Evolutionary conservation across 2,329 filamentous ascomycete genomes (phyloP).

Genomic region (Chalaropsis thielavioides): DNA sequence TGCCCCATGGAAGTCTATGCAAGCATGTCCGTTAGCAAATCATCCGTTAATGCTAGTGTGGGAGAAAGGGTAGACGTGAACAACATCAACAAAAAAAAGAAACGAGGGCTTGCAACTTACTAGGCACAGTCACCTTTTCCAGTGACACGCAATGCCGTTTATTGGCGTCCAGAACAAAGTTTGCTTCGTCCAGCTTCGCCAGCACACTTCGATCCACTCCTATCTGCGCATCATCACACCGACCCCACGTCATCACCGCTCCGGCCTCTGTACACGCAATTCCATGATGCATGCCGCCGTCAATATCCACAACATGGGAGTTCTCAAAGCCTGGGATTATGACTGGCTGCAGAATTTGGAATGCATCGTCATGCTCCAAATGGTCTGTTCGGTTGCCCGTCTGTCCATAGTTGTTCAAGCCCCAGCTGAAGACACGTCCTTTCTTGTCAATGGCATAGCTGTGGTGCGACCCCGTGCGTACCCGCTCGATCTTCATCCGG

Average conservation of each 20-base stretch:
- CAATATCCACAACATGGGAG: conserved; percentile 41
- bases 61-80: too few species aligned
- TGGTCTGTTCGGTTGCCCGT: conserved; percentile 45
- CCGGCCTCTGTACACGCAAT: conserved; percentile 31
- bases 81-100: not conserved
- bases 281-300: conserved; percentile 52
- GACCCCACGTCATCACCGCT: conserved; percentile 33
- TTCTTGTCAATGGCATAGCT: conserved; percentile 52
- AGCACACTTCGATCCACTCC: conserved; percentile 11
- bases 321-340: conserved; percentile 29
- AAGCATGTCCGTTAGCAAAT: not conserved
- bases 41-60: not conserved
- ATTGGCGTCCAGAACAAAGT: conserved; percentile 5
- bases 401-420: conserved; percentile 56
- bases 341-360: conserved; percentile 11
- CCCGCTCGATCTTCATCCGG: conserved; percentile 25
- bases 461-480: conserved; percentile 48
- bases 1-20: not conserved
- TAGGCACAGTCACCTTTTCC: conserved; percentile 7
- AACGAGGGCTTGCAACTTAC: not conserved
- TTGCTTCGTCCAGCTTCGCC: not conserved
- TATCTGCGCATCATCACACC: conserved; percentile 28
- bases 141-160: conserved; percentile 11
- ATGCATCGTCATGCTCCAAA: conserved; percentile 39
- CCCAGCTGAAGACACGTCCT: conserved; percentile 54